These are phyloP conservation scores for Venturia nashicola DNA, from an alignment of 2,329 filamentous ascomycete species.

Conservation along the genomic window DNA sequence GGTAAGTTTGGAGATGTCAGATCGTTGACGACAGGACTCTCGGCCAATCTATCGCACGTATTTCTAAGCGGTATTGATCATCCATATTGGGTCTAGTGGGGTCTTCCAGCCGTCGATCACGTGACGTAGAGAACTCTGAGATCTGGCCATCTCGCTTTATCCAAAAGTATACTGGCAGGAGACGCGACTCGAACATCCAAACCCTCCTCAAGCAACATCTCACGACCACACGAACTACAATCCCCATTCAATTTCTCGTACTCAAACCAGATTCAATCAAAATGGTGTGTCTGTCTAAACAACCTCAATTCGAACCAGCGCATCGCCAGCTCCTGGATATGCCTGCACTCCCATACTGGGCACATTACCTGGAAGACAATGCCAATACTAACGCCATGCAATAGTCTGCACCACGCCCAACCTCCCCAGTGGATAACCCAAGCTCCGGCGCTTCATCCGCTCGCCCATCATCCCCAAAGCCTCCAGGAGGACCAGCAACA, in stretches of 20 bases:
- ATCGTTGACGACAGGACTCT: background rate
- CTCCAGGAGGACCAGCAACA: slow-evolving; percentile 87
- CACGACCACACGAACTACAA: background rate
- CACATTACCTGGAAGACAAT: background rate
- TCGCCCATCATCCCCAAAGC: slow-evolving; percentile 74
- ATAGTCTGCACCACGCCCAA: slow-evolving; percentile 8
- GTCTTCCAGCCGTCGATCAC: background rate
- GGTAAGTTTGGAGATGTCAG: no score
- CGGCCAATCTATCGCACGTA: background rate
- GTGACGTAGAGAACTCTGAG: background rate
- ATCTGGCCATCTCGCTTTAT: background rate
- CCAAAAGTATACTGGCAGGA: background rate
- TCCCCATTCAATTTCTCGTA: background rate
- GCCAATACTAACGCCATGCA: background rate
- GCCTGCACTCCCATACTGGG: background rate
- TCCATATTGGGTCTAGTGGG: background rate
- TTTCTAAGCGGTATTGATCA: background rate
- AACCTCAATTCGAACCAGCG: background rate
- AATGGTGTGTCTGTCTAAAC: background rate
- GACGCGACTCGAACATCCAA: background rate
- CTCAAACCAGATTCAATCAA: background rate
- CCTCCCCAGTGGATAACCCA: slow-evolving; percentile 5
- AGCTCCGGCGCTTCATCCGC: slow-evolving; percentile 55
- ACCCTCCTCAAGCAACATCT: background rate
- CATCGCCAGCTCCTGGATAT: background rate